A percentile compares a stretch with the other conserved stretches of the same genome.
Evolutionary conservation across 345 rosid species (phyloP).

Genomic region (Trapa incisa): DNA sequence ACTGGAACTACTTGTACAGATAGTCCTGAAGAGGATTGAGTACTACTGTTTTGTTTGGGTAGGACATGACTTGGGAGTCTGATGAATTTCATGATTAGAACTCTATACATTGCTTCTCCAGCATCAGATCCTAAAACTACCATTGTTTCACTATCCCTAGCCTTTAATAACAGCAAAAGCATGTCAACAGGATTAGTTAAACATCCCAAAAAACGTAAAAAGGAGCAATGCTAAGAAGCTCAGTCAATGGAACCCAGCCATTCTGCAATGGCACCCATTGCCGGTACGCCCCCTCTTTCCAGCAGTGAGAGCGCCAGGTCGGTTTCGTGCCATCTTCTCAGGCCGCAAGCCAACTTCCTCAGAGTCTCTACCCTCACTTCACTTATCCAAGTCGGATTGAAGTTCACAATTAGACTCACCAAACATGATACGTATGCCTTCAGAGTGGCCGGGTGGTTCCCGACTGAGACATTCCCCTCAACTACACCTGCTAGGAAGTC

Average conservation of each 20-base stretch:
- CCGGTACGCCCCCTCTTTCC: slow-evolving; percentile 40
- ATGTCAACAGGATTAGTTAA: not conserved
- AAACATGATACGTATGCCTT: slow-evolving; percentile 47
- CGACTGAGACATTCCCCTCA: slow-evolving; percentile 37
- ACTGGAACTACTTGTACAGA: not conserved
- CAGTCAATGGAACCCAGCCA: slow-evolving; percentile 19
- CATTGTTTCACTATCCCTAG: not conserved
- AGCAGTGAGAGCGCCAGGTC: slow-evolving; percentile 53
- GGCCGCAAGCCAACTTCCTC: slow-evolving; percentile 32
- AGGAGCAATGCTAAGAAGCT: not conserved
- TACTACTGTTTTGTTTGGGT: too few species aligned
- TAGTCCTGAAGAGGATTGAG: not conserved
- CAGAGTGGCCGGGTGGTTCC: slow-evolving; percentile 47
- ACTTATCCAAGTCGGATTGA: slow-evolving; percentile 40
- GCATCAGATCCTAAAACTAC: not conserved
- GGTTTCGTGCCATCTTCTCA: slow-evolving; percentile 40
- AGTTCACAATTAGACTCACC: slow-evolving; percentile 30
- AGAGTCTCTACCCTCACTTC: slow-evolving; percentile 36
- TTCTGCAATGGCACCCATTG: slow-evolving; percentile 27
- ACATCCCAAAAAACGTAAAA: not conserved
- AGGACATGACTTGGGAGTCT: not conserved
- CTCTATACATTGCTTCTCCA: not conserved
- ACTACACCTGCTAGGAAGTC: slow-evolving; percentile 35
- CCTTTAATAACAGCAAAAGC: not conserved
- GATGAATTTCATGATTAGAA: not conserved